Conservation (phyloP, 805 yeast species). For the Metschnikowia lunata region DNA sequence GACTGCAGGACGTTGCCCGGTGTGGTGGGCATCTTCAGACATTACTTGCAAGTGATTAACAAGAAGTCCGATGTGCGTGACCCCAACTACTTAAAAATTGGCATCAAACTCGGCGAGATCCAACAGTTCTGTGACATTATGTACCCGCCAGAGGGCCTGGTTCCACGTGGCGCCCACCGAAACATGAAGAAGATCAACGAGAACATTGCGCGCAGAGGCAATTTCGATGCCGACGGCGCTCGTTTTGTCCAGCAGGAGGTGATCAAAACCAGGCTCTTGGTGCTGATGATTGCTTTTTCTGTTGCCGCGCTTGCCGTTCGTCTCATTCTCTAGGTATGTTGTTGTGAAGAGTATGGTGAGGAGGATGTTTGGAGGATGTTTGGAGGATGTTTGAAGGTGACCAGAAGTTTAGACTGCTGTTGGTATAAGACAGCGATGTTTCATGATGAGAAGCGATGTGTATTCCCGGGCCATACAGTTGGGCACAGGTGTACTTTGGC, state of each 20-base stretch:
- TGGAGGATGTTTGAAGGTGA: too few relatives aligned
- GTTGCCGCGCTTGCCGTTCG: slow-evolving; percentile 9
- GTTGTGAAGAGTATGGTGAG: too few relatives aligned
- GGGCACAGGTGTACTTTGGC: too few relatives aligned
- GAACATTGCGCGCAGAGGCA: slow-evolving; percentile 32
- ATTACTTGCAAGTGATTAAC: slow-evolving; percentile 72
- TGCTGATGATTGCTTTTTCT: slow-evolving; percentile 6
- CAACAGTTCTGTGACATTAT: slow-evolving; percentile 81
- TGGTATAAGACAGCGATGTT: too few relatives aligned
- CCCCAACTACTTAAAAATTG: slow-evolving; percentile 80
- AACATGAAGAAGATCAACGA: slow-evolving; percentile 36
- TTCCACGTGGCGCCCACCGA: slow-evolving; percentile 50
- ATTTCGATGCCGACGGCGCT: slow-evolving; percentile 34
- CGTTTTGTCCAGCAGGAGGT: slow-evolving; percentile 20
- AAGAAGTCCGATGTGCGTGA: slow-evolving; percentile 74
- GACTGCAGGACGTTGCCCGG: slow-evolving; percentile 70
- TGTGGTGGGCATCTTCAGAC: slow-evolving; percentile 70
- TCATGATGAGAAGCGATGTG: too few relatives aligned
- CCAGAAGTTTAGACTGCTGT: too few relatives aligned
- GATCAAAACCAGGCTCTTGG: slow-evolving; percentile 9
- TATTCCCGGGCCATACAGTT: too few relatives aligned
- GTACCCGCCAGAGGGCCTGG: slow-evolving; percentile 49
- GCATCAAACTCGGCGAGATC: slow-evolving; percentile 80
- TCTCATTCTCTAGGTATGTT: too few relatives aligned
- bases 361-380: too few relatives aligned